phyloP scores from a whole-genome alignment of 2,329 filamentous ascomycete genomes.

The Pezicula radicicola region DNA sequence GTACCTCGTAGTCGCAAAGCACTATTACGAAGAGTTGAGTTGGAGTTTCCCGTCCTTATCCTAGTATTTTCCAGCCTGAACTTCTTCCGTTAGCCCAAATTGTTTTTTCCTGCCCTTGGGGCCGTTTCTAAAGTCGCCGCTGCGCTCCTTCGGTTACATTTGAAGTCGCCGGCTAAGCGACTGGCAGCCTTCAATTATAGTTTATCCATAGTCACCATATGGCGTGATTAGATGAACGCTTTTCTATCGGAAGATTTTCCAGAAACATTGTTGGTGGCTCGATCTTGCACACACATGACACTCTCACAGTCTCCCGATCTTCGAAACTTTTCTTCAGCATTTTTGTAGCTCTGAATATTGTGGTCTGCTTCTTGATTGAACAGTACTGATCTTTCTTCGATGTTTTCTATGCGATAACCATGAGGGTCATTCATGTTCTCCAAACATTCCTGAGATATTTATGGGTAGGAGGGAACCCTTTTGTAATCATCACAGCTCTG shows the following conservation, averaged over 20 bases:
- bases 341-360: background rate
- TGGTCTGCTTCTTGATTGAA: background rate
- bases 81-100: background rate
- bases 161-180: background rate
- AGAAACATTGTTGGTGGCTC: background rate
- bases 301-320: no score
- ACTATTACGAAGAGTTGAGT: background rate
- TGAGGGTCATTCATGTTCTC: background rate
- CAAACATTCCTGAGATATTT: background rate
- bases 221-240: background rate
- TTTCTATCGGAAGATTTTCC: background rate
- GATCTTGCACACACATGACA: background rate
- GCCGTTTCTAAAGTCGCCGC: background rate
- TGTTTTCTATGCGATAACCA: background rate
- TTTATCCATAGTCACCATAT: background rate
- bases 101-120: no score
- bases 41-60: background rate
- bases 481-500: slow-evolving; percentile 6
- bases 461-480: background rate
- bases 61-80: background rate
- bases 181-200: background rate
- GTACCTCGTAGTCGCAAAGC: background rate
- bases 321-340: background rate
- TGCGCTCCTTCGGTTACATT: background rate
- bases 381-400: background rate